A percentile compares a stretch with the other conserved stretches of the same genome.
Conservation (phyloP, 768 basidiomycete species). For the Cyclocybe cylindracea region DNA sequence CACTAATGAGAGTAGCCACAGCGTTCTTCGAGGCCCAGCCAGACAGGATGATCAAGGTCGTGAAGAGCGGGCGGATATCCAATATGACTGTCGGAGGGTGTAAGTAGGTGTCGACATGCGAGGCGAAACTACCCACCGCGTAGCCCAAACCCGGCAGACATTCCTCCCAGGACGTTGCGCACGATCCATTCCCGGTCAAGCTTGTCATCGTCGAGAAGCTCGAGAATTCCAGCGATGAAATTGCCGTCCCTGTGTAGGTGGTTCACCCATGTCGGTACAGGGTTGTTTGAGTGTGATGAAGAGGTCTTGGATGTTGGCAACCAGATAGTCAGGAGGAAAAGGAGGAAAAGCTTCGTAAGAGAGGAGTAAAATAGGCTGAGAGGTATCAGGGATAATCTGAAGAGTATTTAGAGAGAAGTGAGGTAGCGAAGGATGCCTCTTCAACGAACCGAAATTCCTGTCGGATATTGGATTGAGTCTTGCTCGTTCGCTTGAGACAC, state of each 20-base stretch:
- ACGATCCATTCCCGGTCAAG: constrained; percentile 85
- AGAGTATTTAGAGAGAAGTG: constrained; percentile 31
- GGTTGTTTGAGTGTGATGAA: constrained; percentile 22
- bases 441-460: constrained; percentile 7
- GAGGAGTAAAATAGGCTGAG: constrained; percentile 70
- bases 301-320: constrained; percentile 43
- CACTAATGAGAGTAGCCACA: constrained; percentile 59
- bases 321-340: constrained; percentile 85
- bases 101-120: neutral
- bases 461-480: neutral
- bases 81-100: constrained; percentile 58
- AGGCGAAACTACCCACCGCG: constrained; percentile 50
- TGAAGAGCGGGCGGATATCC: constrained; percentile 73
- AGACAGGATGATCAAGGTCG: constrained; percentile 69
- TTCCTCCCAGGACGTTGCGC: constrained; percentile 79
- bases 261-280: constrained; percentile 26
- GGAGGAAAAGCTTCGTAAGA: constrained; percentile 78
- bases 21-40: constrained; percentile 76
- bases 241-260: constrained; percentile 29
- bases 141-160: constrained; percentile 85
- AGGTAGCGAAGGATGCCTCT: no score
- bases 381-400: constrained; percentile 1
- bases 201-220: constrained; percentile 68
- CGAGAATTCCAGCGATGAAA: constrained; percentile 40
- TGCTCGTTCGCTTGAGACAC: constrained; percentile 7